These are phyloP conservation scores for Stachybotrys echinatus DNA, from an alignment of 2,329 filamentous ascomycete genomes.

Conservation along the genomic window DNA sequence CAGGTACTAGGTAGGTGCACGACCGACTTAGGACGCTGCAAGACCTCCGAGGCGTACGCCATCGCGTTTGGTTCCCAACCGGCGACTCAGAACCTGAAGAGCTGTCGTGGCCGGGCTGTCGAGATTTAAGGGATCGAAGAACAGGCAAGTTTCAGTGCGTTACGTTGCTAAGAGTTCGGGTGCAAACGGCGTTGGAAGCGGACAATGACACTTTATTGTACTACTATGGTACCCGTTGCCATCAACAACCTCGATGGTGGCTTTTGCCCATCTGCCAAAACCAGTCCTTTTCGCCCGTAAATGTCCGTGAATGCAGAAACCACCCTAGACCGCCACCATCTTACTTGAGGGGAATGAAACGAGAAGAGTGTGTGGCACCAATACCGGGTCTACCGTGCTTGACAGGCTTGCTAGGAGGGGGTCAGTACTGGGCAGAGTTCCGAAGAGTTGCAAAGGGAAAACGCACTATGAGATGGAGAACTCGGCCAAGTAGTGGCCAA, in stretches of 20 bases:
- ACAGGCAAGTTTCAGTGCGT: neutral
- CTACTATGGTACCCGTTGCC: constrained; percentile 39
- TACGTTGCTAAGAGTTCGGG: neutral
- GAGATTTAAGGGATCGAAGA: no score
- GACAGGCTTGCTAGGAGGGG: constrained; percentile 78
- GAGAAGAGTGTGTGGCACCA: constrained; percentile 99
- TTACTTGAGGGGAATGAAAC: constrained; percentile 99
- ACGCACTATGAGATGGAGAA: constrained; percentile 99
- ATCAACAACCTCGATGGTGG: constrained; percentile 39
- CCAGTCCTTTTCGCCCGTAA: constrained; percentile 53
- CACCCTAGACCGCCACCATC: constrained; percentile 52
- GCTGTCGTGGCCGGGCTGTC: no score
- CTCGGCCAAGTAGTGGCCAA: constrained; percentile 98
- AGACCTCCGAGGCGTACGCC: no score
- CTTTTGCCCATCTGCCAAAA: constrained; percentile 43
- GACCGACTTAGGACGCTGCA: no score
- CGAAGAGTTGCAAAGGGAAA: constrained; percentile 2
- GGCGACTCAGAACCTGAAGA: no score
- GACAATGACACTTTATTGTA: constrained; percentile 36
- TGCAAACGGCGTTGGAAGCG: constrained; percentile 1
- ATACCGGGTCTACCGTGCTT: constrained; percentile 99
- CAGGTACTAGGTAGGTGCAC: no score
- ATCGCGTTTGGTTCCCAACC: no score
- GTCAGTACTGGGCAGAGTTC: constrained; percentile 38
- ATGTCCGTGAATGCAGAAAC: constrained; percentile 54